phyloP scores from a whole-genome alignment of 495 filamentous ascomycete species.

The Xylaria flabelliformis region DNA sequence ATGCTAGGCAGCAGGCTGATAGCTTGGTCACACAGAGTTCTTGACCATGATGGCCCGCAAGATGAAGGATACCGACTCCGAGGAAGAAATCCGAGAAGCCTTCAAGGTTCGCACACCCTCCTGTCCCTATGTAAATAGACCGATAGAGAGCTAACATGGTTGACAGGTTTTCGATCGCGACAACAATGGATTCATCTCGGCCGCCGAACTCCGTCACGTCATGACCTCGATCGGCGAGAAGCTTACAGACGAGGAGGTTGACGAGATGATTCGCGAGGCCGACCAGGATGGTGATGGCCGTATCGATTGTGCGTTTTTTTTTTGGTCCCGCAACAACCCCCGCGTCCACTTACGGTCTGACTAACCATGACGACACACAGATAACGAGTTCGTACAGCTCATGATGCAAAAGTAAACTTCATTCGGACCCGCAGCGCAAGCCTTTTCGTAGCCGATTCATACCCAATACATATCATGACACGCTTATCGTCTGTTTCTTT shows the following conservation, averaged over 20 bases:
- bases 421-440: constrained; percentile 30
- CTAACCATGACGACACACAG: constrained; percentile 59
- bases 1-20: constrained; percentile 36
- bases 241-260: constrained; percentile 98
- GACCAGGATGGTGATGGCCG: constrained; percentile 97
- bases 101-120: constrained; percentile 50
- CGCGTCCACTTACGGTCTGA: neutral
- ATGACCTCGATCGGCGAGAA: constrained; percentile 99
- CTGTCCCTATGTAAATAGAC: constrained; percentile 4
- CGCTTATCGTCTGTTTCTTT: constrained; percentile 29
- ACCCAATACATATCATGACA: constrained; percentile 40
- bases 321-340: neutral
- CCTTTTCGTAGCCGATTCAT: constrained; percentile 35
- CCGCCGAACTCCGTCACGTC: constrained; percentile 95
- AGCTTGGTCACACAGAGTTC: constrained; percentile 70
- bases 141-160: constrained; percentile 24
- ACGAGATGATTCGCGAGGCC: constrained; percentile 99
- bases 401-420: constrained; percentile 98
- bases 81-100: constrained; percentile 96
- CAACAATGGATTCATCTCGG: constrained; percentile 99
- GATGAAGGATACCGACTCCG: constrained; percentile 99
- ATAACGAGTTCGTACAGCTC: constrained; percentile 99
- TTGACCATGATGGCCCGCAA: constrained; percentile 99
- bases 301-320: constrained; percentile 80
- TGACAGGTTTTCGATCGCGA: constrained; percentile 96